phyloP scores from a whole-genome alignment of 2,329 filamentous ascomycete genomes.

The Thermothelomyces thermophilus region DNA sequence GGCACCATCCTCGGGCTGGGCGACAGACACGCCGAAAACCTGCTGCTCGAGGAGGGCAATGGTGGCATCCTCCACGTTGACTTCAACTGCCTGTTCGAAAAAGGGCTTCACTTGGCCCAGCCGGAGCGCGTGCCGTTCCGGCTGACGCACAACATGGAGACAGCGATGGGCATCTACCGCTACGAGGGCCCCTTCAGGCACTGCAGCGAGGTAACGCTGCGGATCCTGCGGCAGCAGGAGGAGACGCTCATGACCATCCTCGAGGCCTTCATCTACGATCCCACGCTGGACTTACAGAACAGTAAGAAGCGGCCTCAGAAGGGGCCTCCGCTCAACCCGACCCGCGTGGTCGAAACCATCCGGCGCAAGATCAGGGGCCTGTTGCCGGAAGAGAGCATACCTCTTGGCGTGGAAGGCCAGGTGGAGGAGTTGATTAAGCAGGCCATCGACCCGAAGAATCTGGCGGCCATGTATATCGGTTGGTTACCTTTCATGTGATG shows the following conservation, averaged over 20 bases:
- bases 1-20: slow-evolving; percentile 90
- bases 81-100: slow-evolving; percentile 99
- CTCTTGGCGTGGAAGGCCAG: slow-evolving; percentile 90
- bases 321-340: slow-evolving; percentile 47
- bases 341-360: slow-evolving; percentile 83
- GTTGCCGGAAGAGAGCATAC: slow-evolving; percentile 80
- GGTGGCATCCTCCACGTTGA: slow-evolving; percentile 96
- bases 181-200: slow-evolving; percentile 90
- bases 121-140: slow-evolving; percentile 94
- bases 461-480: slow-evolving; percentile 95
- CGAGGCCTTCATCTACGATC: slow-evolving; percentile 95
- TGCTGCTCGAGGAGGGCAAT: slow-evolving; percentile 87
- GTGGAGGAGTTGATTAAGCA: slow-evolving; percentile 91
- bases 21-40: slow-evolving; percentile 95
- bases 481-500: slow-evolving; percentile 63
- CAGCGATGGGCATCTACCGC: slow-evolving; percentile 91
- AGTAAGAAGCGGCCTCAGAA: slow-evolving; percentile 57
- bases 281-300: slow-evolving; percentile 81
- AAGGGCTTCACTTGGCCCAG: slow-evolving; percentile 89
- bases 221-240: slow-evolving; percentile 79
- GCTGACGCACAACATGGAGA: slow-evolving; percentile 96
- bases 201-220: slow-evolving; percentile 81
- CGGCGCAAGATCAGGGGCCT: slow-evolving; percentile 79
- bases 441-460: slow-evolving; percentile 70
- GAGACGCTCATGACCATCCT: slow-evolving; percentile 96